phyloP scores from a whole-genome alignment of 352 stramenopile genomes.

The Phytophthora syringae region DNA sequence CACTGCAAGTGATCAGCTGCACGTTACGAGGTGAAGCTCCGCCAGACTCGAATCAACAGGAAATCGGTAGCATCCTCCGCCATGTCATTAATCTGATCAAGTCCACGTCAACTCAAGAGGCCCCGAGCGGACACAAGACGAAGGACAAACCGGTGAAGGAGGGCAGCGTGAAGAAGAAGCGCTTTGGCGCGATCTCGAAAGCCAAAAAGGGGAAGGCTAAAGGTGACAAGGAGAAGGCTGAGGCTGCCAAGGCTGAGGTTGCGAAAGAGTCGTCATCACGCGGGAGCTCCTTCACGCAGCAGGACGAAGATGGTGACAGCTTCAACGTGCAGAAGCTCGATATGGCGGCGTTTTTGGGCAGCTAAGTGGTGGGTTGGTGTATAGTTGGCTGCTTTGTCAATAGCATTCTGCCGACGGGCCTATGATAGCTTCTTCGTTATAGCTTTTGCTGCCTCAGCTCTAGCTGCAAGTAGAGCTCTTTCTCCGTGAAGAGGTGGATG shows the following conservation, averaged over 20 bases:
- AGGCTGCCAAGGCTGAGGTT: no score
- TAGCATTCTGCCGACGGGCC: neutral
- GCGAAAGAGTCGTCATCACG: conserved; percentile 44
- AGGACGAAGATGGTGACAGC: conserved; percentile 46
- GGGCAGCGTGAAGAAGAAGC: conserved; percentile 53
- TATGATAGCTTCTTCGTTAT: conserved; percentile 5
- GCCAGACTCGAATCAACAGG: conserved; percentile 36
- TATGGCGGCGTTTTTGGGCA: conserved; percentile 76
- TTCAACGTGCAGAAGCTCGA: conserved; percentile 82
- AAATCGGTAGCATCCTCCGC: conserved; percentile 42
- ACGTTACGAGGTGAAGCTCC: conserved; percentile 40
- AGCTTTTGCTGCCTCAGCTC: conserved; percentile 38
- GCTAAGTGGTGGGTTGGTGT: conserved; percentile 17
- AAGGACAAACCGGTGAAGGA: conserved; percentile 60
- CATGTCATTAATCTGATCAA: conserved; percentile 73
- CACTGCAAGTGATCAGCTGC: conserved; percentile 56
- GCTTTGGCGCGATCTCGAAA: conserved; percentile 42
- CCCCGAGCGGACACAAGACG: conserved; percentile 34
- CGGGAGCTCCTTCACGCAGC: conserved; percentile 48
- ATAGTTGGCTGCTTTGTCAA: neutral
- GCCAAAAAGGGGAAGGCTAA: conserved; percentile 45
- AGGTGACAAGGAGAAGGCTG: conserved; percentile 29
- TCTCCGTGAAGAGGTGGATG: conserved; percentile 78
- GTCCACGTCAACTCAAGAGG: conserved; percentile 67
- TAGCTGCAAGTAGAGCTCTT: conserved; percentile 73